These are phyloP conservation scores for Macrocystidia cucumis DNA, from an alignment of 1,284 basidiomycete species.

Conservation along the genomic window DNA sequence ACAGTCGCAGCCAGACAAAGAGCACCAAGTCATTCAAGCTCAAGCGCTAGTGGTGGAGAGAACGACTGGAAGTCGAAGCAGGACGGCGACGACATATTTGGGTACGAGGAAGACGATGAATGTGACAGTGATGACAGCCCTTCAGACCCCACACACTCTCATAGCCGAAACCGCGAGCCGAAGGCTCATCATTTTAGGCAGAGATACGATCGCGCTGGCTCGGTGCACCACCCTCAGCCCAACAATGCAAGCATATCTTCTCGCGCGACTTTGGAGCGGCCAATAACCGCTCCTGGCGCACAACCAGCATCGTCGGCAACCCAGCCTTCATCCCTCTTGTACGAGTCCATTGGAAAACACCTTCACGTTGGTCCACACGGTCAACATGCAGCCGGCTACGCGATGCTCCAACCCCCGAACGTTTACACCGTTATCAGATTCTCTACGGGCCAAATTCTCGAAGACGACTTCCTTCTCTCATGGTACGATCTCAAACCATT, in stretches of 20 bases:
- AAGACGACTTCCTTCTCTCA: conserved; percentile 49
- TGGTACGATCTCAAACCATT: conserved; percentile 51
- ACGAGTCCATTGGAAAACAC: neutral
- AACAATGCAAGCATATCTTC: neutral
- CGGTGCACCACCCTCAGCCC: neutral
- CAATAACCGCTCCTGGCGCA: neutral
- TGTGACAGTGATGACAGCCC: conserved; percentile 15
- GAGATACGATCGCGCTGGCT: conserved; percentile 7
- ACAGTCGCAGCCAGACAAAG: conserved; percentile 10
- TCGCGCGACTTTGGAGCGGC: neutral
- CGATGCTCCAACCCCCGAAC: conserved; percentile 18
- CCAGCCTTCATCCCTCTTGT: neutral
- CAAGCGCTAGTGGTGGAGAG: conserved; percentile 12
- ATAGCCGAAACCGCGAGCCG: conserved; percentile 6
- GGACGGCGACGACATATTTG: conserved; percentile 19
- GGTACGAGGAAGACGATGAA: conserved; percentile 27
- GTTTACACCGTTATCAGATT: conserved; percentile 47
- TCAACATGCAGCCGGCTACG: no score
- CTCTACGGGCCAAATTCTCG: conserved; percentile 57
- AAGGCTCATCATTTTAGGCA: conserved; percentile 12
- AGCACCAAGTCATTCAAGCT: conserved; percentile 3
- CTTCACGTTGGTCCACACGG: no score
- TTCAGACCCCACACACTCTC: no score
- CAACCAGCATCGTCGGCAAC: neutral
- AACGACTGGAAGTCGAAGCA: conserved; percentile 12